Percentiles rank a stretch among this genome's conserved stretches.
phyloP scores from a whole-genome alignment of 345 rosid genomes.

The Lenwebbia sp. region DNA sequence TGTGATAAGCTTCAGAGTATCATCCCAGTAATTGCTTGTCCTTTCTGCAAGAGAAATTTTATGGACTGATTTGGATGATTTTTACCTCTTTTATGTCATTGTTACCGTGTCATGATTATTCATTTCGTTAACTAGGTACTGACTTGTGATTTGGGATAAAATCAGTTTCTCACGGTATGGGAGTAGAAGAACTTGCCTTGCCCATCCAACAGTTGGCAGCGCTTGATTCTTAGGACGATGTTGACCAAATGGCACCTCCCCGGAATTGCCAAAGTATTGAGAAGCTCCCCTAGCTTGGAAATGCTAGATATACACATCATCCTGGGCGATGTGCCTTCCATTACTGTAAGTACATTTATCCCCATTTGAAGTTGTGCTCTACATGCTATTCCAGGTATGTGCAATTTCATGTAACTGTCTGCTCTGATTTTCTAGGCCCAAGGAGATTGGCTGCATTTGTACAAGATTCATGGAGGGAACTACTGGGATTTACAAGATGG shows the following conservation, averaged over 20 bases:
- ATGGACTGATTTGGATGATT: background rate
- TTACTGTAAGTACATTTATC: background rate
- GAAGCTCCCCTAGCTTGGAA: conserved; percentile 6
- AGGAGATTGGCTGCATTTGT: background rate
- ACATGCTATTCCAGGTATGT: background rate
- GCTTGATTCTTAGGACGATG: background rate
- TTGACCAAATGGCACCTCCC: conserved; percentile 6
- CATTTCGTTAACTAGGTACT: background rate
- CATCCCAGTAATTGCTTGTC: background rate
- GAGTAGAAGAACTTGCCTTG: background rate
- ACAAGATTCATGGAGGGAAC: background rate
- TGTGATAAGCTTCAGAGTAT: background rate
- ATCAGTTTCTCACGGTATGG: background rate
- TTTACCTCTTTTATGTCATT: background rate
- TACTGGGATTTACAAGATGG: background rate
- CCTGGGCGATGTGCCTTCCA: background rate
- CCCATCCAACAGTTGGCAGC: background rate
- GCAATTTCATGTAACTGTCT: background rate
- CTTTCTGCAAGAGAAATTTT: background rate
- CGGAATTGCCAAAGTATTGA: background rate
- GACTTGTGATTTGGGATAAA: background rate
- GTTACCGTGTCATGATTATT: background rate
- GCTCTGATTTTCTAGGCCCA: background rate
- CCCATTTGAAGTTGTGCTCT: background rate
- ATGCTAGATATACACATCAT: background rate